A percentile compares a stretch with the other conserved stretches of the same genome.
Conservation (phyloP, 2,329 filamentous ascomycete species). For the Calycina marina region DNA sequence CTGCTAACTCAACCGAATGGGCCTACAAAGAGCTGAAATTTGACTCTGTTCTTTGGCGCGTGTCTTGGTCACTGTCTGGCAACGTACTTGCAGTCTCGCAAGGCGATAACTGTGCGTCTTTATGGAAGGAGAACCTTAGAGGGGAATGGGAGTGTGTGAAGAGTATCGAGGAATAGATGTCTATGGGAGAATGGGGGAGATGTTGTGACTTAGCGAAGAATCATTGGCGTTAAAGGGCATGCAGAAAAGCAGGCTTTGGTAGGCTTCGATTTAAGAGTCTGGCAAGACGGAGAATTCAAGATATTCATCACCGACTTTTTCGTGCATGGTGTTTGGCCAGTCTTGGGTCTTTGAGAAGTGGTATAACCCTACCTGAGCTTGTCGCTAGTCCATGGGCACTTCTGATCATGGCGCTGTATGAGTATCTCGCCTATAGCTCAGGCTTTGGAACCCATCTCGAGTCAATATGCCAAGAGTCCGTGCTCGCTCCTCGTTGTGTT, state of each 20-base stretch:
- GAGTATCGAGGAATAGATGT: slow-evolving; percentile 70
- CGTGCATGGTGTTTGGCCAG: slow-evolving; percentile 9
- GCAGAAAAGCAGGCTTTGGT: background rate
- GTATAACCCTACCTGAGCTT: background rate
- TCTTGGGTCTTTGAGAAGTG: background rate
- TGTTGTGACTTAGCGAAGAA: background rate
- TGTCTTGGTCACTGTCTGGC: slow-evolving; percentile 94
- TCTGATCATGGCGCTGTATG: too few relatives aligned
- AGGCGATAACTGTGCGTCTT: slow-evolving; percentile 87
- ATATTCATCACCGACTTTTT: too few relatives aligned
- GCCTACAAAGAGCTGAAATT: slow-evolving; percentile 63
- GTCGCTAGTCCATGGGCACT: too few relatives aligned
- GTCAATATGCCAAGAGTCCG: too few relatives aligned
- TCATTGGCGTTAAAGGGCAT: background rate
- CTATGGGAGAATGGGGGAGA: background rate
- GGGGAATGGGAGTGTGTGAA: slow-evolving; percentile 97
- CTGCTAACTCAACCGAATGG: background rate
- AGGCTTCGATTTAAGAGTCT: too few relatives aligned
- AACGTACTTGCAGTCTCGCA: slow-evolving; percentile 91
- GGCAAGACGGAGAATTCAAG: too few relatives aligned
- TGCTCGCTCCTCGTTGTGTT: too few relatives aligned
- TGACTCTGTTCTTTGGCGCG: slow-evolving; percentile 82
- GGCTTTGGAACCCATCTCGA: too few relatives aligned
- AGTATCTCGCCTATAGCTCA: too few relatives aligned
- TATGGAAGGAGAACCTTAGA: slow-evolving; percentile 97